Base-by-base conservation (phyloP, 1,284 basidiomycete genomes). In the Xanthoconium separans region DNA sequence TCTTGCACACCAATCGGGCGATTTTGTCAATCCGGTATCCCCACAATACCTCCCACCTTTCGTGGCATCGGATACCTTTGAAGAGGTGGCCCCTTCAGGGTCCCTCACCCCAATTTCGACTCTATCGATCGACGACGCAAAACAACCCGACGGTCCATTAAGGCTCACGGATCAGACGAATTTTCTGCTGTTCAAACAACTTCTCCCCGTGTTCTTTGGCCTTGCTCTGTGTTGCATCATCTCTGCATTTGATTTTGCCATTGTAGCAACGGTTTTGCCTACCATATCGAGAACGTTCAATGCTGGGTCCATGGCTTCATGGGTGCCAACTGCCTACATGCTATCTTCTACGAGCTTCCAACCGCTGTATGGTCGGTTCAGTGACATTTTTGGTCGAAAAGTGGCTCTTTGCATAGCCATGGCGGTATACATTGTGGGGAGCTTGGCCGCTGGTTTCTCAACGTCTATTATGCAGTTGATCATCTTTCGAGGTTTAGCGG, bases 361-460 rank as follows among this genome's bases (percentile, higher is more conserved):
- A 58, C 78, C 79, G 2, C 53, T 81, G 2, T 81, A 89, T 66
- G 87, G 87, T 33, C 78, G 86, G 7, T 81, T 89, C 73, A 84
- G 75, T 47, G 89, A 92, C 60, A 90, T 88, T 34, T 91, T 90
- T 60, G 90, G 89, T 16, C 76, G 90, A 30, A 91, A 92, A 65
- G 70, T 73, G 20, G 80, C 83, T 1, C 73, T 91, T 41, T 78
- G 83, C 40, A 68, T 79, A 8, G 78, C 80, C 4, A 81, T 89
- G 75, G 65, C 71, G 12, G 73, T 89, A 42, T 86, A 85, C 67
- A 80, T 87, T 70, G 65, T 89, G 42, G 82, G 85, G 51, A 81
- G 82, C 60, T 69, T 88, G 20, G 70, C 78, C 20, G 77, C 82
- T 9, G 84, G 83, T 1, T 80, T 87, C 60, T 80, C 83, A 2